These are phyloP conservation scores for Septoria linicola DNA, from an alignment of 2,329 filamentous ascomycete species.

Conservation along the genomic window DNA sequence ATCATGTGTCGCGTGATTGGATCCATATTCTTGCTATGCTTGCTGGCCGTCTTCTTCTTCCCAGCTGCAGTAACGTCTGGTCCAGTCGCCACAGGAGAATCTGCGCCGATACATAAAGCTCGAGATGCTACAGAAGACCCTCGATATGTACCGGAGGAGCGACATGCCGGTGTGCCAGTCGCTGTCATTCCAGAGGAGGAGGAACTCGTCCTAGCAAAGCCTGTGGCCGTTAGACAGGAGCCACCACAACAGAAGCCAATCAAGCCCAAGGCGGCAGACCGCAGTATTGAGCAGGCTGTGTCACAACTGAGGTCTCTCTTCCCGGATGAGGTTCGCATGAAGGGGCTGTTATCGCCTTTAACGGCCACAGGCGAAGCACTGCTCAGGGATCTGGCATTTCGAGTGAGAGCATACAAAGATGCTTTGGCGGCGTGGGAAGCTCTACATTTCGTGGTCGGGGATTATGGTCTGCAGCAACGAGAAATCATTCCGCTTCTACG, in stretches of 20 bases:
- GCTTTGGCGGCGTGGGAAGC: conserved; percentile 22
- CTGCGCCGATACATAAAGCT: neutral
- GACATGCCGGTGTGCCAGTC: too few species aligned
- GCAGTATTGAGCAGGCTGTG: conserved; percentile 7
- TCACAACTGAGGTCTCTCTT: conserved; percentile 8
- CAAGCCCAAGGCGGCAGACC: neutral
- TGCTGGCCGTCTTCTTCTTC: neutral
- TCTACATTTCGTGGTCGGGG: conserved; percentile 14
- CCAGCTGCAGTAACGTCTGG: neutral
- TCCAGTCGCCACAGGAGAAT: neutral
- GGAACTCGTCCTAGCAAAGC: neutral
- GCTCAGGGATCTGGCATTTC: conserved; percentile 22
- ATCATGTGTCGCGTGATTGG: neutral
- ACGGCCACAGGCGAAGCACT: conserved; percentile 20
- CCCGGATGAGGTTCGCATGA: conserved; percentile 16
- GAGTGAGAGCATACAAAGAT: conserved; percentile 19
- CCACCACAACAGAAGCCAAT: conserved; percentile 4
- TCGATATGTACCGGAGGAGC: neutral
- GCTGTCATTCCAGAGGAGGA: neutral
- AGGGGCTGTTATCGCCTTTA: conserved; percentile 18
- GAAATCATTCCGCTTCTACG: conserved; percentile 18
- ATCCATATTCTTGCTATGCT: neutral
- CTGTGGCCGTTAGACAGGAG: neutral
- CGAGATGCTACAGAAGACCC: neutral
- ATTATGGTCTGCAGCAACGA: conserved; percentile 5